Base-by-base conservation (phyloP, 2,329 filamentous ascomycete species). In the Penicillium sp. region DNA sequence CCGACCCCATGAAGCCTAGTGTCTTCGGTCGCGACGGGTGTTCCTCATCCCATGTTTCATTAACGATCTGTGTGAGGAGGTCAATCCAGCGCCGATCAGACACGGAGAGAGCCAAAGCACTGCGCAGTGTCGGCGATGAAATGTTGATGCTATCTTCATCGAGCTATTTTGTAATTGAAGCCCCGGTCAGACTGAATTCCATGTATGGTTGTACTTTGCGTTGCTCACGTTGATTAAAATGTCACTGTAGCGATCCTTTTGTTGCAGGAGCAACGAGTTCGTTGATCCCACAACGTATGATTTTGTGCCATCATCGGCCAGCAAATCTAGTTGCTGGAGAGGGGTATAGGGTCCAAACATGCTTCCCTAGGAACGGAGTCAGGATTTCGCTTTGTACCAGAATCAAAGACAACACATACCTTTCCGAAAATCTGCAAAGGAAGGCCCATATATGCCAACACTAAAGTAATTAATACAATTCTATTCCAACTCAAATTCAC, bases 251-350 rank as follows among this genome's bases (percentile, higher is more conserved):
- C 91, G 85, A 68, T 99, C 92, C 70, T 86, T 95, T 69, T 99
- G 94, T 65, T 96, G 92, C 10, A 99, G 77, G 30, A 99, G 80
- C 22, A 99, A 79, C 5, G 91, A 95, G 70, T 99, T 99, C 33
- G 94, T 99, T 60, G 92, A 96, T 57, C 94, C 94, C 51, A 99
- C 92, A 48, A 99, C 88, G 65, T 97, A 99, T 1, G 92, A 96
- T 74, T 96, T 97, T 18, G 94, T 97, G 38, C 90, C 89, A 63
- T 90, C 86, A 72, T 97, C 92, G 46, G 92, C 92, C 36, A 99
- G 81, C 62, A 96, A 82, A 69, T 99, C 92, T 50, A 99, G 84
- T 73, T 96, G 92, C 72, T 99, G 94, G 16, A 99, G 78, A 16
- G 94, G 94, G 1, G 94, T 99, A 68, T 99, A 99, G 0, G 94